Conservation (phyloP, 2,329 filamentous ascomycete species). For the Aspergillus tanneri region DNA sequence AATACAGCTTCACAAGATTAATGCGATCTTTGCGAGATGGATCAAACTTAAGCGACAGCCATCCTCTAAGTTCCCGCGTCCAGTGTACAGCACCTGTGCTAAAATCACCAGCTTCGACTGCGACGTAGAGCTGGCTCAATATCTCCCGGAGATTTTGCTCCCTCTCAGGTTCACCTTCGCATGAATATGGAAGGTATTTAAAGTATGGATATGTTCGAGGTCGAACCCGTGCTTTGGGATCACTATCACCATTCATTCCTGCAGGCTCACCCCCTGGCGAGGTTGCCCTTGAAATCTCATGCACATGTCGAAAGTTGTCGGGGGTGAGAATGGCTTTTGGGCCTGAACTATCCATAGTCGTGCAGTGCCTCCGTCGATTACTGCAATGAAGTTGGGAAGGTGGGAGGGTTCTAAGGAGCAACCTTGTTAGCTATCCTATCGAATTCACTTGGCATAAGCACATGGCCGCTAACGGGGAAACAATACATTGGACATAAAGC, state of each 20-base stretch:
- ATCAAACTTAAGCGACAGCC: conserved; percentile 97
- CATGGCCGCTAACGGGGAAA: not conserved
- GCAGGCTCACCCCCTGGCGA: conserved; percentile 65
- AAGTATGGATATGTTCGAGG: conserved; percentile 94
- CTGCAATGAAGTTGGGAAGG: conserved; percentile 16
- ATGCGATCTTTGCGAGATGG: conserved; percentile 80
- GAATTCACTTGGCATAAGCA: not conserved
- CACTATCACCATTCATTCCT: conserved; percentile 53
- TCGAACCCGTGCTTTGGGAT: conserved; percentile 66
- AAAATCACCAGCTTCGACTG: conserved; percentile 90
- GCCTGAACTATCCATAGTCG: conserved; percentile 38
- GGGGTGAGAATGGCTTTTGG: conserved; percentile 38
- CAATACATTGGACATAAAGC: conserved; percentile 24
- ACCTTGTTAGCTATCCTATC: conserved; percentile 26
- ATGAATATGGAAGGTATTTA: conserved; percentile 80
- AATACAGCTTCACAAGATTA: conserved; percentile 86
- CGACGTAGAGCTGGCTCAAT: conserved; percentile 88
- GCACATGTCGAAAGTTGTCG: conserved; percentile 46
- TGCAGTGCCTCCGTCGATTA: conserved; percentile 18
- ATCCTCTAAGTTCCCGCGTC: conserved; percentile 93
- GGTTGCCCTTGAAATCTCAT: conserved; percentile 79
- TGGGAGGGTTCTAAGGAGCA: conserved; percentile 27
- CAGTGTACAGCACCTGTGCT: conserved; percentile 90
- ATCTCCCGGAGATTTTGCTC: conserved; percentile 81
- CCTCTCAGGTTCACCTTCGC: conserved; percentile 76